Conservation (phyloP, 2,329 filamentous ascomycete species). For the Xylaria sp. region DNA sequence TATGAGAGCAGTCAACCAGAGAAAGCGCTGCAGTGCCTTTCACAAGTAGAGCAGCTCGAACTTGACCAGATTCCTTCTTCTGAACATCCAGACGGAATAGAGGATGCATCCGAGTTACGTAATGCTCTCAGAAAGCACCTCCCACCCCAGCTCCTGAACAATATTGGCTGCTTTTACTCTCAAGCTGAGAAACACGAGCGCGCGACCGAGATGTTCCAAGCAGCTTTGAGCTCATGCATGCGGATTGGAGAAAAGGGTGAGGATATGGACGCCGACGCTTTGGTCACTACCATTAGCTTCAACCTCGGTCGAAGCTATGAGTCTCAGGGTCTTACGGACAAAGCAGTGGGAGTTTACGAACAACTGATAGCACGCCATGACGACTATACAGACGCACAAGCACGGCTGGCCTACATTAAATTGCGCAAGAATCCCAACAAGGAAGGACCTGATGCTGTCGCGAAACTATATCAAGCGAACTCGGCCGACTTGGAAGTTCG, state of each 20-base stretch:
- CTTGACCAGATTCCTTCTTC: conserved; percentile 79
- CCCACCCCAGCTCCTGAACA: conserved; percentile 92
- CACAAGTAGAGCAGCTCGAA: conserved; percentile 92
- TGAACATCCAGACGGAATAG: conserved; percentile 68
- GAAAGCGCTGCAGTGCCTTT: conserved; percentile 89
- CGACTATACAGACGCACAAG: conserved; percentile 92
- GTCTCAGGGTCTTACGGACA: conserved; percentile 79
- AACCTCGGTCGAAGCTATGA: conserved; percentile 96
- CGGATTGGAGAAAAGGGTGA: conserved; percentile 80
- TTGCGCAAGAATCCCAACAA: conserved; percentile 82
- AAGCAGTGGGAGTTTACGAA: conserved; percentile 90
- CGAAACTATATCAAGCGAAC: conserved; percentile 85
- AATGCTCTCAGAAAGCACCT: conserved; percentile 77
- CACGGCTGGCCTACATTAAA: conserved; percentile 89
- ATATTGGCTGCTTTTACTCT: conserved; percentile 95
- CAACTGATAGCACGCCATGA: conserved; percentile 83
- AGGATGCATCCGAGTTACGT: conserved; percentile 69
- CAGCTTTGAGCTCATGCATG: conserved; percentile 88
- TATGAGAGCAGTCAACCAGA: conserved; percentile 89
- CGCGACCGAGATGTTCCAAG: conserved; percentile 89
- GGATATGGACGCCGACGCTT: conserved; percentile 83
- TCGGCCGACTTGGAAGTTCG: conserved; percentile 90
- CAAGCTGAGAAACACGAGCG: conserved; percentile 83
- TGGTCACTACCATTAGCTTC: conserved; percentile 96
- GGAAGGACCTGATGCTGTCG: conserved; percentile 85